phyloP scores from a whole-genome alignment of 2,329 filamentous ascomycete species.

The Penicillium sp. region DNA sequence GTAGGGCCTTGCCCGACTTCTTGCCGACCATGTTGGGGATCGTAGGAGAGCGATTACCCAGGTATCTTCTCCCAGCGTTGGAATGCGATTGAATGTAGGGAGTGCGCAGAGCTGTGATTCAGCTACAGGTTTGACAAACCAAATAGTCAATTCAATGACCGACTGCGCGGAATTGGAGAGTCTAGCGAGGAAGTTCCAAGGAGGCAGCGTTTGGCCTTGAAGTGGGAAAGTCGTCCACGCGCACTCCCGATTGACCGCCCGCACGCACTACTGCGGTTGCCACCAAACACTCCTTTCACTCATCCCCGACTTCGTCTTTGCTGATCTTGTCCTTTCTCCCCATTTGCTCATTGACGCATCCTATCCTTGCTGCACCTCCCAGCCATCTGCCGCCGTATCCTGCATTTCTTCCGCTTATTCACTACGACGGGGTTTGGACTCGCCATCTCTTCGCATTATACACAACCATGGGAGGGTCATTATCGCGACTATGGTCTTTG shows the following conservation, averaged over 20 bases:
- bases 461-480: constrained; percentile 49
- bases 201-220: constrained; percentile 4
- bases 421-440: too few species aligned
- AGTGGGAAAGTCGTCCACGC: constrained; percentile 8
- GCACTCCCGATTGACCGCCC: too few species aligned
- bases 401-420: too few species aligned
- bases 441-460: too few species aligned
- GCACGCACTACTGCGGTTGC: constrained; percentile 15
- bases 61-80: constrained; percentile 8
- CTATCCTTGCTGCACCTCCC: too few species aligned
- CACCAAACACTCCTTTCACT: constrained; percentile 14
- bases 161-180: too few species aligned
- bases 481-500: constrained; percentile 60
- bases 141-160: too few species aligned
- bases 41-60: constrained; percentile 1
- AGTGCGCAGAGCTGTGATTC: constrained; percentile 8
- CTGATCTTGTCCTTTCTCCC: constrained; percentile 4
- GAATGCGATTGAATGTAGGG: constrained; percentile 14
- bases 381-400: too few species aligned
- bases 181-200: too few species aligned
- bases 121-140: not conserved
- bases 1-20: constrained; percentile 57
- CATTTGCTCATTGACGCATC: constrained; percentile 2
- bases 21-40: constrained; percentile 55
- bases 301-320: constrained; percentile 2